phyloP scores from a whole-genome alignment of 192 early-diverging fungal species.

The Backusella westeae region DNA sequence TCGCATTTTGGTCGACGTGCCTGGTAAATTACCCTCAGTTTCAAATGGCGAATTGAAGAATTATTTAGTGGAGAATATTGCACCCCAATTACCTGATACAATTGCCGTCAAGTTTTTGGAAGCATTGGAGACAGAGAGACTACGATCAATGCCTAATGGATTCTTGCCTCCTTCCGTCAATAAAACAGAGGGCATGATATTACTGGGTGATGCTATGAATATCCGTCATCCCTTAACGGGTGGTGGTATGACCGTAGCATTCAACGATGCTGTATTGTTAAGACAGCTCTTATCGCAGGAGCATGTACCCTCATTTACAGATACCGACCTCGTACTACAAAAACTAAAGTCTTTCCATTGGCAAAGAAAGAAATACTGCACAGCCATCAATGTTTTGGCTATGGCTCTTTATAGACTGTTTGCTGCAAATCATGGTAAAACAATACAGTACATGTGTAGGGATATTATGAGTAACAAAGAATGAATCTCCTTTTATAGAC shows the following conservation, averaged over 20 bases:
- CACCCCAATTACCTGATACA: conserved; percentile 67
- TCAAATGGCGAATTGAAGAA: conserved; percentile 57
- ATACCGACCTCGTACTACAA: conserved; percentile 44
- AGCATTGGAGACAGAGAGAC: conserved; percentile 67
- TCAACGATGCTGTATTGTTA: conserved; percentile 87
- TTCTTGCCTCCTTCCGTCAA: conserved; percentile 87
- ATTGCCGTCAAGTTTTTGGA: conserved; percentile 60
- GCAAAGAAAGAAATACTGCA: conserved; percentile 67
- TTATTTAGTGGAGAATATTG: conserved; percentile 63
- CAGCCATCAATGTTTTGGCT: conserved; percentile 88
- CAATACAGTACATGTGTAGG: not conserved
- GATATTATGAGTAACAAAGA: not conserved
- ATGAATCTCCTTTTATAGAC: conserved; percentile 42
- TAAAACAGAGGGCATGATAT: conserved; percentile 66
- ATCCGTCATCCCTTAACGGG: conserved; percentile 95
- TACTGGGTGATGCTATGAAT: conserved; percentile 95
- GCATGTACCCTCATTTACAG: conserved; percentile 46
- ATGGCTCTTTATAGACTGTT: conserved; percentile 91
- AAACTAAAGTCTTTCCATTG: conserved; percentile 72
- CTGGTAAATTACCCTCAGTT: conserved; percentile 78
- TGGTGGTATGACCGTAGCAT: conserved; percentile 95
- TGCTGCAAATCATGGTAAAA: conserved; percentile 71
- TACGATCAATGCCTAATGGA: conserved; percentile 88
- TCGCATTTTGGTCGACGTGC: conserved; percentile 88
- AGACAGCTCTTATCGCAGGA: conserved; percentile 53